phyloP scores from a whole-genome alignment of 2,329 filamentous ascomycete genomes.

The Calonectria naviculata region DNA sequence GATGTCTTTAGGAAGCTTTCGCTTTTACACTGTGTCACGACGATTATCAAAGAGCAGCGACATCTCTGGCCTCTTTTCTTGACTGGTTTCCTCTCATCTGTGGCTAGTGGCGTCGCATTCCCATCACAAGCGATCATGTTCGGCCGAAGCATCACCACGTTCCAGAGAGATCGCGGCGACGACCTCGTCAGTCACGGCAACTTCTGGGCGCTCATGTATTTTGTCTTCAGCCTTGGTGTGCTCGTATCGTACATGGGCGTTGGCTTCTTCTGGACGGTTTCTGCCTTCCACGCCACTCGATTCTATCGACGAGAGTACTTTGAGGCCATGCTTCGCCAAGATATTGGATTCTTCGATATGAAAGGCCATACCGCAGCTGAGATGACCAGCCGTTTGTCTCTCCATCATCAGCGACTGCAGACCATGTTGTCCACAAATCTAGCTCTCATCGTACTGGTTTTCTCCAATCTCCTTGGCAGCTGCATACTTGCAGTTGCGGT shows the following conservation, averaged over 20 bases:
- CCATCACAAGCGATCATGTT: not conserved
- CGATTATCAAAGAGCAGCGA: not conserved
- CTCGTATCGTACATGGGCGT: constrained; percentile 54
- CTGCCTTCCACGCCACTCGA: constrained; percentile 25
- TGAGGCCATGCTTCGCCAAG: constrained; percentile 46
- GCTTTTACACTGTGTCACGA: not conserved
- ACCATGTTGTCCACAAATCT: constrained; percentile 19
- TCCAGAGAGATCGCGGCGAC: constrained; percentile 13
- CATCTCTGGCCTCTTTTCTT: not conserved
- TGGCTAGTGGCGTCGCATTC: constrained; percentile 15
- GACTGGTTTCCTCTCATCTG: not conserved
- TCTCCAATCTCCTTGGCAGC: constrained; percentile 13
- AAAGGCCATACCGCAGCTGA: constrained; percentile 52
- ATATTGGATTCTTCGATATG: constrained; percentile 52
- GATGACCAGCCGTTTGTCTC: constrained; percentile 38
- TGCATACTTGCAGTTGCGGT: constrained; percentile 53
- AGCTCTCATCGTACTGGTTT: constrained; percentile 2
- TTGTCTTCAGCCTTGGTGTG: constrained; percentile 55
- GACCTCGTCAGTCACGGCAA: constrained; percentile 52
- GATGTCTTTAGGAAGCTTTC: not conserved
- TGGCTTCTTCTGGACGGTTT: constrained; percentile 45
- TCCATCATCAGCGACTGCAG: constrained; percentile 43
- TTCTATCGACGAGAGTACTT: constrained; percentile 44
- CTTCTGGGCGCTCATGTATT: constrained; percentile 65
- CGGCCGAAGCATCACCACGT: not conserved